Conservation (phyloP, 2,329 filamentous ascomycete genomes). For the Verticillium klebahnii region DNA sequence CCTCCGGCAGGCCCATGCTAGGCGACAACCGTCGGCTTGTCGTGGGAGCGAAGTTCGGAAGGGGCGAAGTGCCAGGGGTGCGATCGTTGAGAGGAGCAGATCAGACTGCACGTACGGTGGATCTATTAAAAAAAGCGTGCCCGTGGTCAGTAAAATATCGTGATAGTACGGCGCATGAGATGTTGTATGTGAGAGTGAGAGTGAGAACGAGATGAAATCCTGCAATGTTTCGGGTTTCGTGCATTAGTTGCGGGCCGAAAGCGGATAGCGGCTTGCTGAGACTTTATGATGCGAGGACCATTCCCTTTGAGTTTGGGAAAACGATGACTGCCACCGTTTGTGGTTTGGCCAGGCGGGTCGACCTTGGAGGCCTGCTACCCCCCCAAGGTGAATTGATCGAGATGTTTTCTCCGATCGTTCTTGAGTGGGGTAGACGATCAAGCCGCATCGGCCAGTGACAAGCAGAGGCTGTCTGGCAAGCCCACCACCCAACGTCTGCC, state of each 20-base stretch:
- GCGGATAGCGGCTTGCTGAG: neutral
- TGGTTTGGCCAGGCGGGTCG: neutral
- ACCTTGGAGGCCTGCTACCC: neutral
- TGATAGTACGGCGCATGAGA: neutral
- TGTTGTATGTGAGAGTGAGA: neutral
- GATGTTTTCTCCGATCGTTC: neutral
- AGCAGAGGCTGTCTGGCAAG: too few relatives aligned
- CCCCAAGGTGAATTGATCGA: neutral
- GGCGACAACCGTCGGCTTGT: constrained; percentile 40
- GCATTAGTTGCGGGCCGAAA: neutral
- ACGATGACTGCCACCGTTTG: neutral
- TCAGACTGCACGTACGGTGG: constrained; percentile 9
- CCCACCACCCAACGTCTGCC: neutral
- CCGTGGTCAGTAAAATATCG: neutral
- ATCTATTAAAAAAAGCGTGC: constrained; percentile 4
- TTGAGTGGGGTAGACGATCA: too few relatives aligned
- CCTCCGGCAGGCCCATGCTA: constrained; percentile 64
- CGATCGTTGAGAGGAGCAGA: constrained; percentile 19
- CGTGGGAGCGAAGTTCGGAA: constrained; percentile 1
- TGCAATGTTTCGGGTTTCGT: neutral
- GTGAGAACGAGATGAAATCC: neutral
- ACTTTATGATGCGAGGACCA: neutral
- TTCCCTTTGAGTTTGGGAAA: neutral
- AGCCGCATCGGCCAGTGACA: too few relatives aligned
- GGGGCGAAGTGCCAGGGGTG: neutral